Conservation (phyloP, 2,329 filamentous ascomycete genomes). For the Fusarium graminum region DNA sequence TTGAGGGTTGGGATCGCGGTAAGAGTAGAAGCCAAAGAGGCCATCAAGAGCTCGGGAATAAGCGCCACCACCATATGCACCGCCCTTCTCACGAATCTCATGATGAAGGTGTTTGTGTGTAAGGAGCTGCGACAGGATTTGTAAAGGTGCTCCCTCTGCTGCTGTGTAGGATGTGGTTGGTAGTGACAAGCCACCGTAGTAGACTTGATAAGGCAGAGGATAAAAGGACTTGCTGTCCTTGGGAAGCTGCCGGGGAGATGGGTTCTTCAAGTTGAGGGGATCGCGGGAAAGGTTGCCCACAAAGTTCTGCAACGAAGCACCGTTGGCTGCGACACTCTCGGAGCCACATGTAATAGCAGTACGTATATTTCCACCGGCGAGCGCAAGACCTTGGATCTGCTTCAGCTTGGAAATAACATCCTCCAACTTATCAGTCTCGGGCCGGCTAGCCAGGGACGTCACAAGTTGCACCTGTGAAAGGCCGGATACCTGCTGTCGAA, state of each 20-base stretch:
- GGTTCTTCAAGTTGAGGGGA: slow-evolving; percentile 57
- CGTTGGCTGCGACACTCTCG: slow-evolving; percentile 78
- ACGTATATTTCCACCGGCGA: slow-evolving; percentile 77
- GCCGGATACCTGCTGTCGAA: slow-evolving; percentile 89
- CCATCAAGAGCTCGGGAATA: slow-evolving; percentile 84
- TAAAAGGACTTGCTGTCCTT: slow-evolving; percentile 84
- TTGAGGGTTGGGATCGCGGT: slow-evolving; percentile 93
- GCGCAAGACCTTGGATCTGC: slow-evolving; percentile 82
- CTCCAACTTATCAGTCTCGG: slow-evolving; percentile 75
- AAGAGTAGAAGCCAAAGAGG: slow-evolving; percentile 94
- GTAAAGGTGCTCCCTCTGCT: slow-evolving; percentile 80
- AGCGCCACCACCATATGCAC: slow-evolving; percentile 93
- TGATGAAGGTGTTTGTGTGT: slow-evolving; percentile 98
- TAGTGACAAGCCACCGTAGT: slow-evolving; percentile 87
- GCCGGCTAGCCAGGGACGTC: slow-evolving; percentile 80
- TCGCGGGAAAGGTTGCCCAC: slow-evolving; percentile 58
- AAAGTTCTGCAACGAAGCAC: slow-evolving; percentile 78
- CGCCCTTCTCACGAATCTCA: slow-evolving; percentile 97
- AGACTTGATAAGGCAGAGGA: slow-evolving; percentile 95
- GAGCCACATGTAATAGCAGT: slow-evolving; percentile 87
- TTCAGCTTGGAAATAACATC: slow-evolving; percentile 88
- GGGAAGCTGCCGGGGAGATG: slow-evolving; percentile 53
- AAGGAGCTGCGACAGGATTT: slow-evolving; percentile 89
- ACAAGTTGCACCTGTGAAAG: slow-evolving; percentile 89
- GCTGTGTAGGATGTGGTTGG: slow-evolving; percentile 87